phyloP scores from a whole-genome alignment of 2,329 filamentous ascomycete species.

The Fusarium avenaceum region DNA sequence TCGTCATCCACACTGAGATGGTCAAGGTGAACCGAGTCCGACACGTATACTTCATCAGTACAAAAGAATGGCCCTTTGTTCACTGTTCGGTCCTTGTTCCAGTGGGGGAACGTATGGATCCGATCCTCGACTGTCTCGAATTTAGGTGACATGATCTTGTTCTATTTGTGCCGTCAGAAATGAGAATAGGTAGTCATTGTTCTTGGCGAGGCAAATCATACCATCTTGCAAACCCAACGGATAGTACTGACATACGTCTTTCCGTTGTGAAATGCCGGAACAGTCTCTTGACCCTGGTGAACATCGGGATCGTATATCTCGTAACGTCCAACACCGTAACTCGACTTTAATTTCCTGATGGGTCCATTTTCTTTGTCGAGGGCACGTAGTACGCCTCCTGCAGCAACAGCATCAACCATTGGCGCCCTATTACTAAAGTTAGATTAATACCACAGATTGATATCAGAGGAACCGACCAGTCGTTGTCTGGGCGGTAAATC shows the following conservation, averaged over 20 bases:
- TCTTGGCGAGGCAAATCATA: neutral
- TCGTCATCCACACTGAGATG: accelerated
- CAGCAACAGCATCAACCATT: neutral
- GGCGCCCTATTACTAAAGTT: neutral
- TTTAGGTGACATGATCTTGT: neutral
- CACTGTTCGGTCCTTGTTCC: accelerated
- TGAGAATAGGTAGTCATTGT: neutral
- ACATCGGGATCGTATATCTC: neutral
- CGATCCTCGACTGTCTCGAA: neutral
- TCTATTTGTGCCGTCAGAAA: neutral
- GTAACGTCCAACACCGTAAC: neutral
- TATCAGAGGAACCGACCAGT: neutral
- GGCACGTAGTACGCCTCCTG: slow-evolving; percentile 4
- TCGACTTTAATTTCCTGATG: neutral
- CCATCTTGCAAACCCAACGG: neutral
- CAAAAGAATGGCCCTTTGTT: neutral
- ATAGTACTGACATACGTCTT: neutral
- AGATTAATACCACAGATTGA: neutral
- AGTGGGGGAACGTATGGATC: neutral
- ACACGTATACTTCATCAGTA: slow-evolving; percentile 4
- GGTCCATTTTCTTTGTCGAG: slow-evolving; percentile 11
- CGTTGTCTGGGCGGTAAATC: neutral
- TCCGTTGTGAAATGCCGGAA: accelerated
- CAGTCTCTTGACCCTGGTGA: neutral
- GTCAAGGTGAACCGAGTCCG: neutral